Base-by-base conservation (phyloP, 805 yeast genomes). In the Saccharomycopsis sp. region DNA sequence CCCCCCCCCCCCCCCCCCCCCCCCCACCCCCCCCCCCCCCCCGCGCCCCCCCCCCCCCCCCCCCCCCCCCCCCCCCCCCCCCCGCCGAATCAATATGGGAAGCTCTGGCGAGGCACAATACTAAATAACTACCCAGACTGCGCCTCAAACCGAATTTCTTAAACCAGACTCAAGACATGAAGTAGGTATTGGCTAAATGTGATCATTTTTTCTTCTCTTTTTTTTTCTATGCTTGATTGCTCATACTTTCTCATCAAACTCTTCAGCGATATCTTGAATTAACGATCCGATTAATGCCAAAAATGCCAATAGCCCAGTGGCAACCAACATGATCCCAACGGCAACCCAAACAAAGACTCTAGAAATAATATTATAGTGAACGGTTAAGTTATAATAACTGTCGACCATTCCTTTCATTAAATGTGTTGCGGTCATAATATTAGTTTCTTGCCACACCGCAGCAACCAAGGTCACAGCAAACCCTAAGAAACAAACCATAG, bases 361-460 rank as follows among this genome's bases (percentile, higher is more conserved):
- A 13, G 53, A 38, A 9, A 34, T 22, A 19, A 44, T 24, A 17
- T 48, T 47, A 32, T 50, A 50, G n/a, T 22, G 40, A 14, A 42
- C 34, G 14, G 47, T 23, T 3, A 50, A 35, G 8, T 41, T 47
- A 17, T 47, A 50, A 20, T 50, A 50, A 20, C 44, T 41, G 33
- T 50, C 51, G 11, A 38, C 47, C 36, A 47, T 41, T 16, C 31
- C 33, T 13, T 42, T 34, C 23, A 50, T 19, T 21, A 50, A 19
- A n/a, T 47, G 46, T 11, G 44, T 45, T 14, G 51, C 49, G 19
- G 53, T 50, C 14, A 47, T 8, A 24, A 50, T 39, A 28, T 50
- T 50, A 9, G 53, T 50, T 34, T 50, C 53, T 38, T 50, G 53
- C 53, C 53, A 50, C 9, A 50, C 46, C 11, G 53, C 53, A 20